These are phyloP conservation scores for Anisogramma anomala DNA, from an alignment of 2,329 filamentous ascomycete genomes.

Conservation along the genomic window DNA sequence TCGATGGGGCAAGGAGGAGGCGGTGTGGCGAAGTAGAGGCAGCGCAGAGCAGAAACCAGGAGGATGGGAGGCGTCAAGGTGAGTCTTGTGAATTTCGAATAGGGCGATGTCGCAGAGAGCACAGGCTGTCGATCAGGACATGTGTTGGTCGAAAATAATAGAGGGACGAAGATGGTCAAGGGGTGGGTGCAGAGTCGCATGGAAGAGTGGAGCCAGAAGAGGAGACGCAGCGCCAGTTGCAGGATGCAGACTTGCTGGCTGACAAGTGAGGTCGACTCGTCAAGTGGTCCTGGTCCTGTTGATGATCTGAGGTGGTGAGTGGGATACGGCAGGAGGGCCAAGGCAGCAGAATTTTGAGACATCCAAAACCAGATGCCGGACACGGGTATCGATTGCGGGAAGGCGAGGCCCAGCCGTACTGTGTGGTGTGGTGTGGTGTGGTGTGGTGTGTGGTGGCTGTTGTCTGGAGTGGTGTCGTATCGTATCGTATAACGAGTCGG, in stretches of 20 bases:
- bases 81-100: constrained; percentile 3
- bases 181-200: constrained; percentile 10
- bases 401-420: not conserved
- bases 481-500: not conserved
- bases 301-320: constrained; percentile 7
- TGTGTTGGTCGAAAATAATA: constrained; percentile 10
- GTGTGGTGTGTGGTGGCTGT: too few species aligned
- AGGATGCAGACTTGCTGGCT: constrained; percentile 9
- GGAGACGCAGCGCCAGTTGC: constrained; percentile 13
- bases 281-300: constrained; percentile 7
- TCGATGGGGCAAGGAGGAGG: not conserved
- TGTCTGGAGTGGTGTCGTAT: too few species aligned
- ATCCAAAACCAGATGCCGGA: constrained; percentile 2
- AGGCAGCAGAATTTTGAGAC: constrained; percentile 7
- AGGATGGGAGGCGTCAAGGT: not conserved
- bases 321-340: constrained; percentile 8
- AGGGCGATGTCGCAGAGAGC: constrained; percentile 5
- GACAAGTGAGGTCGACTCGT: constrained; percentile 5
- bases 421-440: not conserved
- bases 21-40: not conserved
- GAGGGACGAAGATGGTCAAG: constrained; percentile 9
- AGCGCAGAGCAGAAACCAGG: not conserved
- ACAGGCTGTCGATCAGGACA: constrained; percentile 14
- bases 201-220: constrained; percentile 12
- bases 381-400: not conserved